A percentile compares a stretch with the other conserved stretches of the same genome.
phyloP scores from a whole-genome alignment of 139 green algal species.

The Microglena sp. region DNA sequence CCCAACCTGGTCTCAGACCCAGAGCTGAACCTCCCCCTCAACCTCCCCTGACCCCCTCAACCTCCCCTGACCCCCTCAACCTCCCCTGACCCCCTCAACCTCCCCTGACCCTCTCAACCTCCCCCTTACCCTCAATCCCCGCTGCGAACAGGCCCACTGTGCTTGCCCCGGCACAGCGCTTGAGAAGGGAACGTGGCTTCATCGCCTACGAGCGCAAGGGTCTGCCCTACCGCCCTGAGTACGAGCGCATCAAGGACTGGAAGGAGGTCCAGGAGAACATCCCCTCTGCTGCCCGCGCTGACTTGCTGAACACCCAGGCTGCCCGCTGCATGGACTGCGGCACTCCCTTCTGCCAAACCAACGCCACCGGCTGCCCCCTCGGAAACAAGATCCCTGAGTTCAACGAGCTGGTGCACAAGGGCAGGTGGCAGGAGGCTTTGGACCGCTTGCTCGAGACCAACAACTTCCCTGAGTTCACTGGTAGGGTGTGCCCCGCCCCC shows the following conservation, averaged over 20 bases:
- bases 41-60: too few relatives aligned
- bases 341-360: slow-evolving; percentile 91
- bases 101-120: too few relatives aligned
- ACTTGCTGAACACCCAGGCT: slow-evolving; percentile 77
- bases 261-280: slow-evolving; percentile 63
- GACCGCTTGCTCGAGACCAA: slow-evolving; percentile 93
- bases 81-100: too few relatives aligned
- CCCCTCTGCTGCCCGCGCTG: slow-evolving; percentile 21
- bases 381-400: slow-evolving; percentile 95
- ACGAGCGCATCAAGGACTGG: slow-evolving; percentile 84
- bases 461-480: slow-evolving; percentile 98
- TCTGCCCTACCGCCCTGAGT: slow-evolving; percentile 68
- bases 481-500: slow-evolving; percentile 82
- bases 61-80: too few relatives aligned
- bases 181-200: slow-evolving; percentile 77
- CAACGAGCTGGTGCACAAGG: slow-evolving; percentile 92
- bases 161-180: slow-evolving; percentile 15
- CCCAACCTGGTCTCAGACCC: too few relatives aligned
- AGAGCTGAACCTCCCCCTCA: too few relatives aligned
- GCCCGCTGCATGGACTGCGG: slow-evolving; percentile 95
- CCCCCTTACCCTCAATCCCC: too few relatives aligned
- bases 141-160: slow-evolving; percentile 49
- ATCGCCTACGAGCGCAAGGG: slow-evolving; percentile 74
- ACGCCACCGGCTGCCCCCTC: slow-evolving; percentile 73
- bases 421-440: slow-evolving; percentile 81